Conservation (phyloP, 2,329 filamentous ascomycete genomes). For the Penicillium decumbens region DNA sequence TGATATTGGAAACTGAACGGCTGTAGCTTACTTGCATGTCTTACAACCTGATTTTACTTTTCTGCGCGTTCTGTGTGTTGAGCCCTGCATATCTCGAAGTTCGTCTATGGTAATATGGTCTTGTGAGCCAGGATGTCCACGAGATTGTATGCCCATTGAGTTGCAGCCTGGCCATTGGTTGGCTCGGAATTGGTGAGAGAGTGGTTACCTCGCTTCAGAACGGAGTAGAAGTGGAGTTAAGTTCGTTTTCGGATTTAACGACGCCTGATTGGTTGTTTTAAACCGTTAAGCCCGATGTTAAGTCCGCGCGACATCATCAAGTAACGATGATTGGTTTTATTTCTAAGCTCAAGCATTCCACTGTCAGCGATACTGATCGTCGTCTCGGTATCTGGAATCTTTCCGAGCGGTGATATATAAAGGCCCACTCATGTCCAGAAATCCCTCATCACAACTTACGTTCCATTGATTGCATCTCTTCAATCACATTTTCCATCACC, state of each 20-base stretch:
- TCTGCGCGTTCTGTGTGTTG: too few relatives aligned
- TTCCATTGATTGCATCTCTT: not conserved
- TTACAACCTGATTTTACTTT: slow-evolving; percentile 29
- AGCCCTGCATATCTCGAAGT: too few relatives aligned
- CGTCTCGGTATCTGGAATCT: not conserved
- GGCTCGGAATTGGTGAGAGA: not conserved
- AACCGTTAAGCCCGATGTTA: not conserved
- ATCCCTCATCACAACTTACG: not conserved
- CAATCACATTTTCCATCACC: not conserved
- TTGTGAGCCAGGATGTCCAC: not conserved
- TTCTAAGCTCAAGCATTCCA: not conserved
- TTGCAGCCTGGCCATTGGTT: not conserved
- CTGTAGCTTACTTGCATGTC: slow-evolving; percentile 31
- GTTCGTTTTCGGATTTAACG: not conserved
- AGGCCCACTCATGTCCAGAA: not conserved
- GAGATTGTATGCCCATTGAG: not conserved
- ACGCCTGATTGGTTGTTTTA: not conserved
- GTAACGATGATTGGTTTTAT: too few relatives aligned
- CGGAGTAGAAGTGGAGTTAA: too few relatives aligned
- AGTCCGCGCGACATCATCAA: not conserved
- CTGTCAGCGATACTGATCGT: not conserved
- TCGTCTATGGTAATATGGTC: too few relatives aligned
- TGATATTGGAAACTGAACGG: not conserved
- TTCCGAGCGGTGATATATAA: not conserved
- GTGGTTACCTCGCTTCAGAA: too few relatives aligned